Percentiles rank a stretch among this genome's conserved stretches.
Evolutionary conservation across 2,329 filamentous ascomycete species (phyloP).

Genomic region (Trichophyton benhamiae): DNA sequence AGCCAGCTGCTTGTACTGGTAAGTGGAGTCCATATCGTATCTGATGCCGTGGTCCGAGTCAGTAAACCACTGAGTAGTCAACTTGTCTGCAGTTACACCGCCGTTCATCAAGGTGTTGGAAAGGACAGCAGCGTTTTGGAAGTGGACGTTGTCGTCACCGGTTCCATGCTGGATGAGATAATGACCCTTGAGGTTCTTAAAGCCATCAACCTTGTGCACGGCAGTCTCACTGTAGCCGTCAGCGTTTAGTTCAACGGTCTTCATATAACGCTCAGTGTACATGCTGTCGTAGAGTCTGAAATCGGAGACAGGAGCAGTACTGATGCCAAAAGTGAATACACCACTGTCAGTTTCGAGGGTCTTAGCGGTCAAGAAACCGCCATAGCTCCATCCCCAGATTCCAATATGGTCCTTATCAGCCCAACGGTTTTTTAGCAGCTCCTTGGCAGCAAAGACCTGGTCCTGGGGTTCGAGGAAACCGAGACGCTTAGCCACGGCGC

Average conservation of each 20-base stretch:
- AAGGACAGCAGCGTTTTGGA: slow-evolving; percentile 52
- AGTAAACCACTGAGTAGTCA: slow-evolving; percentile 53
- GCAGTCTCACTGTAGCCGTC: slow-evolving; percentile 51
- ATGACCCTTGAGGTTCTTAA: slow-evolving; percentile 49
- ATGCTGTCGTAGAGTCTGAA: slow-evolving; percentile 61
- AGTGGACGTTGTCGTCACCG: slow-evolving; percentile 61
- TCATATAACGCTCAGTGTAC: slow-evolving; percentile 65
- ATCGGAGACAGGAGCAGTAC: slow-evolving; percentile 54
- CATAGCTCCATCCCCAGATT: slow-evolving; percentile 59
- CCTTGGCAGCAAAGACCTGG: slow-evolving; percentile 53
- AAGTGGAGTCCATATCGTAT: slow-evolving; percentile 45
- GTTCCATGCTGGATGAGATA: slow-evolving; percentile 54
- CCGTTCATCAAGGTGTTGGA: slow-evolving; percentile 49
- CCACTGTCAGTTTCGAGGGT: slow-evolving; percentile 51
- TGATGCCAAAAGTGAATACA: slow-evolving; percentile 50
- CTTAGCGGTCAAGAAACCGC: slow-evolving; percentile 55
- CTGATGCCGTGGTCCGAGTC: slow-evolving; percentile 52
- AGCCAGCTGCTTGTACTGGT: slow-evolving; percentile 52
- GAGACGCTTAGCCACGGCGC: slow-evolving; percentile 45
- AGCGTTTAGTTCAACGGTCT: slow-evolving; percentile 44
- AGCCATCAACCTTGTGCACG: slow-evolving; percentile 46
- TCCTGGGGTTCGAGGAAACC: slow-evolving; percentile 53
- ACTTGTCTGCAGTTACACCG: slow-evolving; percentile 48
- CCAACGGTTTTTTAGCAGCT: slow-evolving; percentile 41
- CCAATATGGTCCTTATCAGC: slow-evolving; percentile 49